phyloP scores from a whole-genome alignment of 768 basidiomycete genomes.

The Termitomyces titanicus region DNA sequence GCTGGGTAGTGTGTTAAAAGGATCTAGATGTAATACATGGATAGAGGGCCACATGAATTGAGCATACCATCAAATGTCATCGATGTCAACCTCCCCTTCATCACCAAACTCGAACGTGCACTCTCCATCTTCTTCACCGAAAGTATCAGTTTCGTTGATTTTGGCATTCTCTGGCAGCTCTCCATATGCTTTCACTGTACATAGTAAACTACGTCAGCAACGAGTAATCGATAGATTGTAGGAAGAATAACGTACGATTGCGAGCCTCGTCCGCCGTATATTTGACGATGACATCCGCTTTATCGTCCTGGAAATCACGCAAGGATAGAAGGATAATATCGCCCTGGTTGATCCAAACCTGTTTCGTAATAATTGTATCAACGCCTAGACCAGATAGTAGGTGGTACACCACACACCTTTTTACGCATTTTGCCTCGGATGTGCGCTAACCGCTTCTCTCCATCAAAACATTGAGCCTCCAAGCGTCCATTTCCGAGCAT shows the following conservation, averaged over 20 bases:
- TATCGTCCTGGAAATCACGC: constrained; percentile 98
- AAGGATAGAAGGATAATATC: constrained; percentile 94
- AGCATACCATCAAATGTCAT: constrained; percentile 63
- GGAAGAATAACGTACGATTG: constrained; percentile 46
- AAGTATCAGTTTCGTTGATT: constrained; percentile 95
- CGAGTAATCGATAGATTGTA: background rate
- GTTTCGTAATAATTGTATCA: background rate
- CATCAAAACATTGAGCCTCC: constrained; percentile 97
- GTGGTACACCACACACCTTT: constrained; percentile 62
- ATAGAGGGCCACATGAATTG: background rate
- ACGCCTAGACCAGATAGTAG: constrained; percentile 3
- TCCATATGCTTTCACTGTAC: constrained; percentile 89
- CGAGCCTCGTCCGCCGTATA: constrained; percentile 96
- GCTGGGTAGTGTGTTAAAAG: constrained; percentile 8
- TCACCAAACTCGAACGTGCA: constrained; percentile 90
- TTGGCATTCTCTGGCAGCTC: constrained; percentile 95
- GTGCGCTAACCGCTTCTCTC: constrained; percentile 95
- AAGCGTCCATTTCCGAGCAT: constrained; percentile 98
- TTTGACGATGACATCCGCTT: constrained; percentile 99
- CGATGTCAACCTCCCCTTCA: constrained; percentile 85
- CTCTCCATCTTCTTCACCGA: constrained; percentile 88
- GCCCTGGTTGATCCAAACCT: constrained; percentile 99
- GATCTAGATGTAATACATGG: constrained; percentile 7
- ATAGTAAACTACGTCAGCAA: background rate
- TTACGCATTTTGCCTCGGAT: constrained; percentile 99